Conservation (phyloP, 2,329 filamentous ascomycete genomes). For the Alternaria alternata region DNA sequence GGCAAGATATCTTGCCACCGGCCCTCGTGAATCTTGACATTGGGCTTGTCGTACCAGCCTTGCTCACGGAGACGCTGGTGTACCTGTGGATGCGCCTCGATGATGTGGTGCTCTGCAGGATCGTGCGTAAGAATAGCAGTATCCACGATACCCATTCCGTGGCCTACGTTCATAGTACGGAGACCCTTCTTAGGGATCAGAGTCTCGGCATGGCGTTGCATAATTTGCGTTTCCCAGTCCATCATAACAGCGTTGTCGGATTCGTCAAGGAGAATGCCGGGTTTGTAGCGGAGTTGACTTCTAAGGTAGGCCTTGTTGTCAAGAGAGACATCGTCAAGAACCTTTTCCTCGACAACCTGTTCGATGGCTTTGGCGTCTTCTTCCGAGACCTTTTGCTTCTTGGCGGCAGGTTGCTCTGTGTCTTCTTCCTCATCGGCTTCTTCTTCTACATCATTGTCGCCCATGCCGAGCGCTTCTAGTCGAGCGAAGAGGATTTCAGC, state of each 20-base stretch:
- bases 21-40: slow-evolving; percentile 70
- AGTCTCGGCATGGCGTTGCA: slow-evolving; percentile 76
- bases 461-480: slow-evolving; percentile 45
- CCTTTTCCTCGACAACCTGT: slow-evolving; percentile 32
- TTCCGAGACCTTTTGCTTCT: slow-evolving; percentile 46
- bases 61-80: slow-evolving; percentile 71
- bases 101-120: slow-evolving; percentile 78
- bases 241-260: slow-evolving; percentile 90
- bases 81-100: slow-evolving; percentile 84
- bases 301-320: slow-evolving; percentile 53
- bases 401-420: slow-evolving; percentile 39
- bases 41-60: slow-evolving; percentile 71
- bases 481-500: slow-evolving; percentile 48
- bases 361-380: slow-evolving; percentile 37
- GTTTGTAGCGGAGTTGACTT: slow-evolving; percentile 44
- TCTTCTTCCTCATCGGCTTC: slow-evolving; percentile 35
- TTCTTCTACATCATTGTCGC: slow-evolving; percentile 27
- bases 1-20: slow-evolving; percentile 84
- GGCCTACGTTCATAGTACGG: slow-evolving; percentile 83
- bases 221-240: slow-evolving; percentile 89
- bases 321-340: slow-evolving; percentile 45
- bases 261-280: slow-evolving; percentile 69
- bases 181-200: slow-evolving; percentile 69
- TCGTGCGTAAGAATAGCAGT: slow-evolving; percentile 73
- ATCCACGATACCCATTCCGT: slow-evolving; percentile 91